These are phyloP conservation scores for Neostapfia colusana DNA, from an alignment of 176 grass and related monocot species.

Conservation along the genomic window DNA sequence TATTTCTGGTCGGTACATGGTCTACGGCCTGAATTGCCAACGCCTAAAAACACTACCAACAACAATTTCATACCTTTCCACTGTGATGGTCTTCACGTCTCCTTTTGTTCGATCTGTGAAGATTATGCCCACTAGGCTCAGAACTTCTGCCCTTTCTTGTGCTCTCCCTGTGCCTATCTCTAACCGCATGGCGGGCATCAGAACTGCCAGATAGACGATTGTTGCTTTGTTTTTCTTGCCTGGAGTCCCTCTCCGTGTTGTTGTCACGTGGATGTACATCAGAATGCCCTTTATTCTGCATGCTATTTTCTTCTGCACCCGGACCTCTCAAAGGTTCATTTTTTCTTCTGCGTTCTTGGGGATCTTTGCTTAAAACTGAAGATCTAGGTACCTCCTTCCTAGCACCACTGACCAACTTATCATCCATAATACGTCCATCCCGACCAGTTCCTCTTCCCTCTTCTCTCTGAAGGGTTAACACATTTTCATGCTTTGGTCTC, in stretches of 20 bases:
- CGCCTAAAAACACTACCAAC: constrained; percentile 32
- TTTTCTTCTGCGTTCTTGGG: constrained; percentile 48
- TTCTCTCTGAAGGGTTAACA: constrained; percentile 57
- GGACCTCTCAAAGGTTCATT: constrained; percentile 55
- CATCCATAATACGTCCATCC: constrained; percentile 53
- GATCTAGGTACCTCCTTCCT: constrained; percentile 62
- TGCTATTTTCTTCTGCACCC: constrained; percentile 53
- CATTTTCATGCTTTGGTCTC: constrained; percentile 70
- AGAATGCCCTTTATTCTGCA: constrained; percentile 56
- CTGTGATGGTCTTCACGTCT: constrained; percentile 68
- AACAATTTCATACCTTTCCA: constrained; percentile 76
- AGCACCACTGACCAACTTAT: constrained; percentile 47
- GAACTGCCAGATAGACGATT: constrained; percentile 59
- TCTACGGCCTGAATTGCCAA: constrained; percentile 17
- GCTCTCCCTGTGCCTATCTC: constrained; percentile 75
- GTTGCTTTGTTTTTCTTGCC: constrained; percentile 67
- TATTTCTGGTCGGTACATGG: not conserved
- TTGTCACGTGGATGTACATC: constrained; percentile 67
- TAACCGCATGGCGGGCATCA: constrained; percentile 50
- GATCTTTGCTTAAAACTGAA: constrained; percentile 58
- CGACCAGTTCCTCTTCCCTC: constrained; percentile 63
- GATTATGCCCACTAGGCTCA: constrained; percentile 54
- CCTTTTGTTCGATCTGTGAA: constrained; percentile 67
- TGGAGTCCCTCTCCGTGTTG: constrained; percentile 64
- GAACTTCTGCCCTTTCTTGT: constrained; percentile 65